Conservation (phyloP, 176 grass and related monocot genomes). For the Paspalum notatum region DNA sequence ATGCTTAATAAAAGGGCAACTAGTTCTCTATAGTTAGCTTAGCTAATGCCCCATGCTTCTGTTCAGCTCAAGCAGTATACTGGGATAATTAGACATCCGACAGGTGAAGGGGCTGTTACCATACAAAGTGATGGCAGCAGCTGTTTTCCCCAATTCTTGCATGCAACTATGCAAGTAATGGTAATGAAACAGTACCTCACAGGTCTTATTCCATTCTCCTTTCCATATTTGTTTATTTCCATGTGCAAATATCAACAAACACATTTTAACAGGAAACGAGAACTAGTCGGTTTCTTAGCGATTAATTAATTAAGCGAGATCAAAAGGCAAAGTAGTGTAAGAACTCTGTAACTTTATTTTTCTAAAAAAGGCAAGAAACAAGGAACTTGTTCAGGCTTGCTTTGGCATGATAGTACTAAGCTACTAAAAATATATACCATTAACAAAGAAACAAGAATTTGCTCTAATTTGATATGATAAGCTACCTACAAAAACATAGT, state of each 20-base stretch:
- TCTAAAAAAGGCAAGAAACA: no score
- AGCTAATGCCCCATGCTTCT: neutral
- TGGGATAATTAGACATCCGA: no score
- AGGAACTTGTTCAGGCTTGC: neutral
- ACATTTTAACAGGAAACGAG: neutral
- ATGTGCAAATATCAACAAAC: conserved; percentile 1
- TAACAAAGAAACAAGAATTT: neutral
- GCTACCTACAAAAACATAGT: neutral
- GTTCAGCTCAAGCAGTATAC: no score
- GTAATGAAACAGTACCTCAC: neutral
- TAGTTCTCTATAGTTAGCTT: neutral
- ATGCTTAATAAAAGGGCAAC: neutral
- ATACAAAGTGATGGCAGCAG: neutral
- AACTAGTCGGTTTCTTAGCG: neutral
- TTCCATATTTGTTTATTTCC: neutral
- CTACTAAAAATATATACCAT: neutral
- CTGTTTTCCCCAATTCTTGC: neutral
- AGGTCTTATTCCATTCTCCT: neutral
- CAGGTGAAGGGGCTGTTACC: no score
- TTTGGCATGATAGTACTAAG: neutral
- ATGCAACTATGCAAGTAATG: neutral
- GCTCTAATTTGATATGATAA: neutral
- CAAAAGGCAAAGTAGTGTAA: neutral
- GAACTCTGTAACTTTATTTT: neutral
- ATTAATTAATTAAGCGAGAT: conserved; percentile 1